phyloP scores from a whole-genome alignment of 805 yeast genomes.

The Candida mattraensis region DNA sequence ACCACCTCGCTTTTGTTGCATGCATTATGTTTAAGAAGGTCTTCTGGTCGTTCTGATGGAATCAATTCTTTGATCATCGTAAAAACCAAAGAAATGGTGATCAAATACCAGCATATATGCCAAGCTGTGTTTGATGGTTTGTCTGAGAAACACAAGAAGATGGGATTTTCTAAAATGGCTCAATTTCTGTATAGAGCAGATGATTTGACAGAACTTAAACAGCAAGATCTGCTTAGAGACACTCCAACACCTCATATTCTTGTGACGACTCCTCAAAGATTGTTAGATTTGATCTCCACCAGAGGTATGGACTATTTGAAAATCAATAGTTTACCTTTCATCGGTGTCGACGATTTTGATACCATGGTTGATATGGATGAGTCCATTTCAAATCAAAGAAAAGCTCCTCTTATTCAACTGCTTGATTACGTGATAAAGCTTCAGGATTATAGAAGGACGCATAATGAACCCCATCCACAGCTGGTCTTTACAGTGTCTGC shows the following conservation, averaged over 20 bases:
- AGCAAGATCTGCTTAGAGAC: slow-evolving; percentile 24
- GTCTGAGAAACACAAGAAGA: slow-evolving; percentile 2
- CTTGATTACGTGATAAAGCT: slow-evolving; percentile 33
- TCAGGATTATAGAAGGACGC: slow-evolving; percentile 32
- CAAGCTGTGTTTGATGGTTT: slow-evolving; percentile 11
- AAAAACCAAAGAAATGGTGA: slow-evolving; percentile 27
- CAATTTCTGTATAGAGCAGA: slow-evolving; percentile 34
- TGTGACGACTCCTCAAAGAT: slow-evolving; percentile 37
- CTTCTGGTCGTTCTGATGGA: slow-evolving; percentile 26
- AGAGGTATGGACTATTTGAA: slow-evolving; percentile 33
- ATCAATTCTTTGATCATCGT: slow-evolving; percentile 33
- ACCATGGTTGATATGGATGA: slow-evolving; percentile 25
- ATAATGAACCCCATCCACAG: slow-evolving; percentile 35
- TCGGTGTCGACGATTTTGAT: slow-evolving; percentile 37
- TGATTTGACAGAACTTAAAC: slow-evolving; percentile 24
- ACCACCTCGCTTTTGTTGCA: slow-evolving; percentile 28
- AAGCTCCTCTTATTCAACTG: slow-evolving; percentile 31
- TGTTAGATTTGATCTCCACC: slow-evolving; percentile 35
- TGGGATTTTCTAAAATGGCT: slow-evolving; percentile 16
- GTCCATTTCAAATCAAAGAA: slow-evolving; percentile 19
- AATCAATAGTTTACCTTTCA: slow-evolving; percentile 27
- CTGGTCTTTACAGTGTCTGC: slow-evolving; percentile 28
- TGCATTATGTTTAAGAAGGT: slow-evolving; percentile 27
- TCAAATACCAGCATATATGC: slow-evolving; percentile 23
- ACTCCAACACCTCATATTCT: slow-evolving; percentile 32